These are phyloP conservation scores for Globisporangium cylindrosporum DNA, from an alignment of 352 stramenopile genomes.

Conservation along the genomic window DNA sequence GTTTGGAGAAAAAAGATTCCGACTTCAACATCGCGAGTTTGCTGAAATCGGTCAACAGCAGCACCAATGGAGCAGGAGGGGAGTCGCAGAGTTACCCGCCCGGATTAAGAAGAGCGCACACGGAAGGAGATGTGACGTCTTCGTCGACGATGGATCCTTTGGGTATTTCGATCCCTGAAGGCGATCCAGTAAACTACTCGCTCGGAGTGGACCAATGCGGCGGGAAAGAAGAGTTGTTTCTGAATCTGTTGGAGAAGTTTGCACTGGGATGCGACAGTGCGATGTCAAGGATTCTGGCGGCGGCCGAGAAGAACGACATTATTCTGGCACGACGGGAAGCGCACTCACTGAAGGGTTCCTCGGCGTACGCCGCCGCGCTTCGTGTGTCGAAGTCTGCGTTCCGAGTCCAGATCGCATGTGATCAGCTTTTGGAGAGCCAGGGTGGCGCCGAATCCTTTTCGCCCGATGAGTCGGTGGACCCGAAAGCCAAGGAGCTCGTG, in stretches of 20 bases:
- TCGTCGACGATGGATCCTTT: conserved; percentile 16
- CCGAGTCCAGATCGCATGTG: conserved; percentile 72
- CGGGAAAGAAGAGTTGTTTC: conserved; percentile 72
- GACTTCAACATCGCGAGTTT: conserved; percentile 6
- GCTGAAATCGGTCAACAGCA: not conserved
- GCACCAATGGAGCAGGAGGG: not conserved
- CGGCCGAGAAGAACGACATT: conserved; percentile 47
- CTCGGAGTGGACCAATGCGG: conserved; percentile 78
- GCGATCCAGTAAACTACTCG: conserved; percentile 78
- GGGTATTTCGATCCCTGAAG: conserved; percentile 66
- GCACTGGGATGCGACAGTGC: conserved; percentile 50
- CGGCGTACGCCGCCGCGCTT: conserved; percentile 72
- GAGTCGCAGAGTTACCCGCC: not conserved
- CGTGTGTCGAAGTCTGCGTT: conserved; percentile 79
- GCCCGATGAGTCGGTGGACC: conserved; percentile 16
- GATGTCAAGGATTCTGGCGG: conserved; percentile 52
- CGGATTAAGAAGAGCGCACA: conserved; percentile 9
- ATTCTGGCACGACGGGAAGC: conserved; percentile 54
- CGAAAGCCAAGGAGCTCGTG: conserved; percentile 29
- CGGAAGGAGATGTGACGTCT: conserved; percentile 16
- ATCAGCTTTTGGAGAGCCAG: conserved; percentile 53
- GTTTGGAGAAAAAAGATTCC: conserved; percentile 2
- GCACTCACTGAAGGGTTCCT: conserved; percentile 81
- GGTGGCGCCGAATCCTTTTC: conserved; percentile 24
- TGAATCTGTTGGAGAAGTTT: conserved; percentile 82